Conservation (phyloP, 2,329 filamentous ascomycete genomes). For the Drechslerella coelobrocha region DNA sequence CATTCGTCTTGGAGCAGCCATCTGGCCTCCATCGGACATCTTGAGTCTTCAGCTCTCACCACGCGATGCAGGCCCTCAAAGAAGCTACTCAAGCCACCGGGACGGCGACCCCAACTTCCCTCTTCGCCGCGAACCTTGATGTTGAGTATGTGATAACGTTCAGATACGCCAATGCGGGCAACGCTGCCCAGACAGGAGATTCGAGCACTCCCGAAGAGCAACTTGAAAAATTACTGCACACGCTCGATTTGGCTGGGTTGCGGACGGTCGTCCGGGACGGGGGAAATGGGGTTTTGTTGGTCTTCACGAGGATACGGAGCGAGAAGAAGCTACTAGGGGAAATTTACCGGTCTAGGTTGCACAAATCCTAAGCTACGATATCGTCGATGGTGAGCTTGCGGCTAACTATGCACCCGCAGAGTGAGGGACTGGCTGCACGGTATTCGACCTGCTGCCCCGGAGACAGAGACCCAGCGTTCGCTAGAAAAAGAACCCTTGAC, state of each 20-base stretch:
- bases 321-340: constrained; percentile 76
- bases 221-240: constrained; percentile 78
- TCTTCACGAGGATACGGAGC: constrained; percentile 83
- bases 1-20: constrained; percentile 6
- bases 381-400: background rate
- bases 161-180: constrained; percentile 73
- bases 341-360: constrained; percentile 76
- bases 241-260: constrained; percentile 79
- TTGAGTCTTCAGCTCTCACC: background rate
- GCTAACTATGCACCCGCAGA: constrained; percentile 57
- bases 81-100: constrained; percentile 25
- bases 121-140: constrained; percentile 65
- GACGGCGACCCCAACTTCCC: constrained; percentile 20
- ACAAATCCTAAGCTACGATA: background rate
- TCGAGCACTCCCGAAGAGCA: constrained; percentile 67
- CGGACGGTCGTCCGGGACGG: constrained; percentile 86
- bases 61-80: constrained; percentile 46
- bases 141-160: constrained; percentile 91
- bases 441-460: constrained; percentile 77
- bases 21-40: background rate
- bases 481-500: constrained; percentile 78
- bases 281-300: constrained; percentile 74
- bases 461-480: constrained; percentile 72
- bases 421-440: constrained; percentile 94
- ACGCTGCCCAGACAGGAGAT: constrained; percentile 17